Evolutionary conservation across 352 stramenopile species (phyloP).

Genomic region (Phytophthora ohioensis): DNA sequence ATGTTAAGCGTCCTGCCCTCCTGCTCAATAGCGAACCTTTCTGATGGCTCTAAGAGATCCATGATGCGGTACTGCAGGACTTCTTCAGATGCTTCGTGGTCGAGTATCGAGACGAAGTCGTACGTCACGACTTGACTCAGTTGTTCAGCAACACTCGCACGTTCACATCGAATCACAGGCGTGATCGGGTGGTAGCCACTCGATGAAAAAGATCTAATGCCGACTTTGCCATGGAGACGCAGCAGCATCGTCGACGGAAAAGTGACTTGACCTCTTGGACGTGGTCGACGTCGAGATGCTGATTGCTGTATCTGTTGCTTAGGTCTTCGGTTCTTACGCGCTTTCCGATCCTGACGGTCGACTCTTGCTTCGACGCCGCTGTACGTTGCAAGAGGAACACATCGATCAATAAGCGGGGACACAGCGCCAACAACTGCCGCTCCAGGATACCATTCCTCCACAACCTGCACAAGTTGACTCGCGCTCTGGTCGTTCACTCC

Average conservation of each 20-base stretch:
- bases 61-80: conserved; percentile 16
- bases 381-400: conserved; percentile 46
- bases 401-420: conserved; percentile 48
- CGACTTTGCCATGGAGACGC: conserved; percentile 46
- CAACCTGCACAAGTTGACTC: conserved; percentile 43
- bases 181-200: conserved; percentile 56
- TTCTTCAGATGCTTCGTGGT: background rate
- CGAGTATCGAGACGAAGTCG: conserved; percentile 29
- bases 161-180: conserved; percentile 50
- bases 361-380: background rate
- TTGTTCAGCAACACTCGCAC: conserved; percentile 4
- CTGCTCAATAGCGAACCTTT: conserved; percentile 38
- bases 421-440: conserved; percentile 55
- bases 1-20: conserved; percentile 39
- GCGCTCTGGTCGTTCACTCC: conserved; percentile 62
- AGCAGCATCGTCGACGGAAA: conserved; percentile 61
- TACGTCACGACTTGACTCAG: conserved; percentile 31
- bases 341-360: conserved; percentile 8
- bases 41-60: conserved; percentile 33
- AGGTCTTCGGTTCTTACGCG: conserved; percentile 12
- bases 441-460: conserved; percentile 48
- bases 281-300: conserved; percentile 14
- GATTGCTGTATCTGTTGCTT: conserved; percentile 7
- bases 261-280: conserved; percentile 18
- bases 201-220: conserved; percentile 48